Evolutionary conservation across 192 early-diverging fungal species (phyloP).

Genomic region (Thamnidium elegans): DNA sequence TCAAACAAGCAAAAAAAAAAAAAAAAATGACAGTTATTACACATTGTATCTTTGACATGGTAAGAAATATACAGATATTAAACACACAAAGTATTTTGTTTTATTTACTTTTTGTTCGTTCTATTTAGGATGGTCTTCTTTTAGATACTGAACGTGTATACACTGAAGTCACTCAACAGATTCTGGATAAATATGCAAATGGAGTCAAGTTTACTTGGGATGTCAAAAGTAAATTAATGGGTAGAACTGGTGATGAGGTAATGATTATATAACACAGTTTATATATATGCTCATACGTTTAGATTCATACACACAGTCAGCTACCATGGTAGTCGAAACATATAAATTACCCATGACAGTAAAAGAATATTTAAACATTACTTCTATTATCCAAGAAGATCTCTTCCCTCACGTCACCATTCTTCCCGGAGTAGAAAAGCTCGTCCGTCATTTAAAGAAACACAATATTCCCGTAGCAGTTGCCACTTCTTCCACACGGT

Average conservation of each 20-base stretch:
- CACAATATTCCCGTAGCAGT: conserved; percentile 79
- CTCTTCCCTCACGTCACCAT: conserved; percentile 63
- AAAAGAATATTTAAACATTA: conserved; percentile 76
- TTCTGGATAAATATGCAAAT: conserved; percentile 67
- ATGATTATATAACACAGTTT: background rate
- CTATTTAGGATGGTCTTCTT: conserved; percentile 61
- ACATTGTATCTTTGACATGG: conserved; percentile 78
- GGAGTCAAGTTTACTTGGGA: conserved; percentile 62
- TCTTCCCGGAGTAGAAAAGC: conserved; percentile 63
- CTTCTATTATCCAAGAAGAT: conserved; percentile 47
- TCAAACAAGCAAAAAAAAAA: background rate
- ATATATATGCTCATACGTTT: background rate
- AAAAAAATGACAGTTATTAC: conserved; percentile 42
- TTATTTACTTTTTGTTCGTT: background rate
- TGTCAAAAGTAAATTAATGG: conserved; percentile 75
- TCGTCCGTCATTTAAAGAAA: conserved; percentile 71
- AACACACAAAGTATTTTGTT: background rate
- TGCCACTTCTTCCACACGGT: conserved; percentile 79
- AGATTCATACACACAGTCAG: too few species aligned
- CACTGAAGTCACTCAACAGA: conserved; percentile 77
- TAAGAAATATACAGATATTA: background rate
- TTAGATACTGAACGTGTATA: conserved; percentile 90
- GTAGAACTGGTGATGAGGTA: conserved; percentile 57
- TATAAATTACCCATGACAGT: conserved; percentile 68
- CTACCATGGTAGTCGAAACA: conserved; percentile 64